These are phyloP conservation scores for Ceratobasidium sp. DNA, from an alignment of 1,284 basidiomycete genomes.

Conservation along the genomic window DNA sequence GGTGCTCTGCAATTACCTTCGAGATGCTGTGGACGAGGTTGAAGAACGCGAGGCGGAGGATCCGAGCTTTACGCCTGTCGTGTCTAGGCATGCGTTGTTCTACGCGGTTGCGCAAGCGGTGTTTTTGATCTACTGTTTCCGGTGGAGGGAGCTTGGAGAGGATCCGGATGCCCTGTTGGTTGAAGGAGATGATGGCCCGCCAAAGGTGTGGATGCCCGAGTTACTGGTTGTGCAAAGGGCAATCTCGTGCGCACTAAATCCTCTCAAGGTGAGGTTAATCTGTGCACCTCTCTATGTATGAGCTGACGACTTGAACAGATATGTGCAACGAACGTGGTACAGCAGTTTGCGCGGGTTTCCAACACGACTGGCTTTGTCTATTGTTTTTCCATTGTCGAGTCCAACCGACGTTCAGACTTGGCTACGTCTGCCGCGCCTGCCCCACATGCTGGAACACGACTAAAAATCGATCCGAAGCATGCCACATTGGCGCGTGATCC, in stretches of 20 bases:
- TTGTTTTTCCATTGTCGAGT: slow-evolving; percentile 93
- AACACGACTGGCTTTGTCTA: slow-evolving; percentile 94
- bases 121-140: slow-evolving; percentile 98
- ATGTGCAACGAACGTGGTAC: slow-evolving; percentile 91
- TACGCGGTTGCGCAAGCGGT: slow-evolving; percentile 95
- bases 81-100: slow-evolving; percentile 67
- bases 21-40: slow-evolving; percentile 78
- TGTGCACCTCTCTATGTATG: not conserved
- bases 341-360: slow-evolving; percentile 95
- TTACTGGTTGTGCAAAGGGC: slow-evolving; percentile 85
- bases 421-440: slow-evolving; percentile 20
- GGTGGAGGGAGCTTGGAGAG: slow-evolving; percentile 90
- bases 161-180: slow-evolving; percentile 51
- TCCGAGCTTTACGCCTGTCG: slow-evolving; percentile 65
- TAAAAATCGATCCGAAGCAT: slow-evolving; percentile 45
- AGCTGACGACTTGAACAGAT: slow-evolving; percentile 63
- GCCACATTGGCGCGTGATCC: slow-evolving; percentile 32
- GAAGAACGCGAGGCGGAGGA: slow-evolving; percentile 65
- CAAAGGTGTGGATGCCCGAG: slow-evolving; percentile 85
- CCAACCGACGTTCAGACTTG: slow-evolving; percentile 71
- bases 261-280: slow-evolving; percentile 76
- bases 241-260: slow-evolving; percentile 88
- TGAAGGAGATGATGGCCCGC: slow-evolving; percentile 50
- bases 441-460: slow-evolving; percentile 29
- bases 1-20: slow-evolving; percentile 88